Base-by-base conservation (phyloP, 2,329 filamentous ascomycete species). In the Botrytis deweyae region DNA sequence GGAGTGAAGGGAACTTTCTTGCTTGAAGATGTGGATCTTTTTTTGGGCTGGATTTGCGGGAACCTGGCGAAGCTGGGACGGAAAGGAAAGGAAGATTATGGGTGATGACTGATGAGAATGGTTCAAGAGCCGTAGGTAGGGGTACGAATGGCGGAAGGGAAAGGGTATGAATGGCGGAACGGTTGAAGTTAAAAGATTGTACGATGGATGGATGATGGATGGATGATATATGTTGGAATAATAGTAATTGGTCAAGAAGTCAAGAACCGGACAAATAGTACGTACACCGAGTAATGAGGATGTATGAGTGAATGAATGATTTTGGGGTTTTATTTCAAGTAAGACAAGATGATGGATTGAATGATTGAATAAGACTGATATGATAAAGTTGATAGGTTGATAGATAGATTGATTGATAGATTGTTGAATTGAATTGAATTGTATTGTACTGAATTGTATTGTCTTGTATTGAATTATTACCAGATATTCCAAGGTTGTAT, bases 1-100 rank as follows among this genome's bases (percentile, higher is more conserved):
- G 62, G 62, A 44, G 40, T 44, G 25, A 64, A 64, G 38, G 62
- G 62, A 64, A 20, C 62, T 64, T 64, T 64, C 38, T 20, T 9
- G 38, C 40, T 29, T 40, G n/a, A 64, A n/a, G 25, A 38, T 64
- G 62, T 64, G 62, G 62, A 64, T 64, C 62, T 9, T n/a, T 10
- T 40, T 10, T 29, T 10, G 8, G 25, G 10, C 40, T 29, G 6
- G 33, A 36, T 44, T 29, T 29, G 62, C 62, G 62, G 62, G 38
- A 64, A 64, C 62, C 33, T 61, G 49, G 49, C 22, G 22, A 52
- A n/a, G 22, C 46, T 52, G 58, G 58, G 10, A 61, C 58, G 58
- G 58, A 61, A 61, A 25, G 38, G 38, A 29, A 64, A 18, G 36
- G 36, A 14, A 40, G 49, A 14, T n/a, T 40, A 18, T 62, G 61